Evolutionary conservation across 2,329 filamentous ascomycete species (phyloP).

Genomic region (Magnaporthiopsis incrustans): DNA sequence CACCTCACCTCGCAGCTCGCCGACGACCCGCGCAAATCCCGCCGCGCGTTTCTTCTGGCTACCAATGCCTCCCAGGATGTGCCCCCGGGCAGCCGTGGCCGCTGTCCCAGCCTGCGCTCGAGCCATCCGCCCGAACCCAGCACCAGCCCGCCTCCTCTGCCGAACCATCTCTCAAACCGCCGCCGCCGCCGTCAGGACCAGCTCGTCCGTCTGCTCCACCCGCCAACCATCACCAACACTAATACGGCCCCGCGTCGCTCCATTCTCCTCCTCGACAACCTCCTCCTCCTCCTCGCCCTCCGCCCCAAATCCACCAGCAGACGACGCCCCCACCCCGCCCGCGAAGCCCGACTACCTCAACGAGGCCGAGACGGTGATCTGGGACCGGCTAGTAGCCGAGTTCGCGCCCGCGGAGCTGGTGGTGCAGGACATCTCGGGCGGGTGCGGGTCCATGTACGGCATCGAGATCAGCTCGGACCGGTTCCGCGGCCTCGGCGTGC

Average conservation of each 20-base stretch:
- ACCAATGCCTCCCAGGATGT: background rate
- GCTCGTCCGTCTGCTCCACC: too few relatives aligned
- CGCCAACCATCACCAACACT: too few relatives aligned
- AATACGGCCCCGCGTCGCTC: too few relatives aligned
- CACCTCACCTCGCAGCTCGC: too few relatives aligned
- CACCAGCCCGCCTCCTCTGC: too few relatives aligned
- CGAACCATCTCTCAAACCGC: background rate
- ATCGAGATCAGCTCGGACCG: slow-evolving; percentile 66
- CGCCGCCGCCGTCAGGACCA: too few relatives aligned
- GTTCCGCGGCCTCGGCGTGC: slow-evolving; percentile 62
- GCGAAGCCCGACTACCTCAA: slow-evolving; percentile 43
- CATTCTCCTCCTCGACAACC: background rate
- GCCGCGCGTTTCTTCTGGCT: too few relatives aligned
- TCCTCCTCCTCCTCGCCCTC: background rate
- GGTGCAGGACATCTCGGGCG: slow-evolving; percentile 75
- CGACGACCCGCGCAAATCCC: too few relatives aligned
- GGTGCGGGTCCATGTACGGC: slow-evolving; percentile 82
- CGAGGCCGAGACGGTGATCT: slow-evolving; percentile 51
- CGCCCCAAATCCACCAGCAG: too few relatives aligned
- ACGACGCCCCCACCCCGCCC: slow-evolving; percentile 7
- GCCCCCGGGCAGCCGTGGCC: too few relatives aligned
- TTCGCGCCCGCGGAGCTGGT: slow-evolving; percentile 44
- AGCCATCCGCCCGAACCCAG: too few relatives aligned
- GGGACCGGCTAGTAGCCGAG: slow-evolving; percentile 41
- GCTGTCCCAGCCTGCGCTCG: background rate